Base-by-base conservation (phyloP, 352 stramenopile genomes). In the Phytophthora fragariae region DNA sequence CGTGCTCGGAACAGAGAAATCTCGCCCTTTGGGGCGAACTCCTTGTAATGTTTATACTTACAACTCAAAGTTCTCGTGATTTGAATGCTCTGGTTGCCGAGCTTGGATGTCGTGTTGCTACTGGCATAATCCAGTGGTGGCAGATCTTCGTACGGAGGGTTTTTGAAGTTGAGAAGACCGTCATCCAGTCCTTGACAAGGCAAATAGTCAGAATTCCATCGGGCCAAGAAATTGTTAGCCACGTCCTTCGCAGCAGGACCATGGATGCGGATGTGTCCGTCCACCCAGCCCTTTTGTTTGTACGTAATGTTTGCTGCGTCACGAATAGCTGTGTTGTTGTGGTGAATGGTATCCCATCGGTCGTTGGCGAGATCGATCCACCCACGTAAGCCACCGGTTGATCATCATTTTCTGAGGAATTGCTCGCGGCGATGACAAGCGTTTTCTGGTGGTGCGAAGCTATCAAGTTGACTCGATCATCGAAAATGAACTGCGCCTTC, bases 41-140 rank as follows among this genome's bases (percentile, higher is more conserved):
- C 64, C 3, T 84, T 65, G 62, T 90, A 89, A 41, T 70, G 63
- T 65, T 75, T 49, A 65, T 83, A 82, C 55, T 81, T 67, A 50
- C 81, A 91, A 63, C 83, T 90, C 71, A 85, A 92, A 6, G 81
- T 92, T 31, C 83, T 72, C 9, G 84, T 73, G 59, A 92, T 74
- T 61, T 92, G 81, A 3, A 91, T 68, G 31, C 74, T 84, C 19
- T 81, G 70, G 0, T 55, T 65, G 9, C 64, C 69, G 3, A 77
- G 54, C 3, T 31, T 77, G 3, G 58, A 53, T 9, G 21, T 52
- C 14, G 58, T 60, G n/a, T 57, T 64, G 60, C 47, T 68, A 17
- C 64, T 63, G 0, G n/a, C 49, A 41, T 71, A 61, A 52, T 65
- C 15, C 12, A 70, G 35, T 10, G 44, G n/a, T 27, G 71, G 65